A percentile compares a stretch with the other conserved stretches of the same genome.
phyloP scores from a whole-genome alignment of 495 filamentous ascomycete genomes.

The Aspergillus carlsbadensis region DNA sequence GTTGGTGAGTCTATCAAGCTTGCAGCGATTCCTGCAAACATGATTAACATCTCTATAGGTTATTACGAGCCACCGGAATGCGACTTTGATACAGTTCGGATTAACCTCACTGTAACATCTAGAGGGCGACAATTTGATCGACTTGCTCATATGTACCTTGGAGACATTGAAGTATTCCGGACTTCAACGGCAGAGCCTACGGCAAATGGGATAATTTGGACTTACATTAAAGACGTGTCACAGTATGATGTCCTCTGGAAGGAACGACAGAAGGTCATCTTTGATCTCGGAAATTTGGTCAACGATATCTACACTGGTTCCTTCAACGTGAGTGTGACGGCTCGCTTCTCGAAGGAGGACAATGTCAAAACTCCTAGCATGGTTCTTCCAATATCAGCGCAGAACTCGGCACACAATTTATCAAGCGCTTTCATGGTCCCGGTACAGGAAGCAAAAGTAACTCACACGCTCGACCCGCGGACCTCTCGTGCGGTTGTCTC shows the following conservation, averaged over 20 bases:
- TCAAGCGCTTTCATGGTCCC: constrained; percentile 74
- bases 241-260: constrained; percentile 68
- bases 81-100: constrained; percentile 72
- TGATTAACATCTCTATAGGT: constrained; percentile 38
- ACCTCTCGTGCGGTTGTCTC: constrained; percentile 70
- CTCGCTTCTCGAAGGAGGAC: constrained; percentile 58
- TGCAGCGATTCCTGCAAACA: neutral
- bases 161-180: constrained; percentile 77
- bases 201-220: constrained; percentile 65
- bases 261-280: constrained; percentile 70
- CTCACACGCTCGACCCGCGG: constrained; percentile 59
- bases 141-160: constrained; percentile 76
- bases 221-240: constrained; percentile 83
- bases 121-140: constrained; percentile 77
- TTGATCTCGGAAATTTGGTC: constrained; percentile 79
- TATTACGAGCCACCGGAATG: constrained; percentile 68
- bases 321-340: constrained; percentile 81
- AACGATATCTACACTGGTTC: constrained; percentile 73
- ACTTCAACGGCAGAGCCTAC: constrained; percentile 88
- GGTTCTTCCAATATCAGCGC: constrained; percentile 76
- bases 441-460: constrained; percentile 53
- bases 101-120: constrained; percentile 80
- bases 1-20: constrained; percentile 55
- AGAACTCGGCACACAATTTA: constrained; percentile 46
- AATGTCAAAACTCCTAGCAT: constrained; percentile 54